Evolutionary conservation across 1,284 basidiomycete genomes (phyloP), one percentile per base, ranked within the genome.

Genomic region (Apiotrichum siamense): DNA sequence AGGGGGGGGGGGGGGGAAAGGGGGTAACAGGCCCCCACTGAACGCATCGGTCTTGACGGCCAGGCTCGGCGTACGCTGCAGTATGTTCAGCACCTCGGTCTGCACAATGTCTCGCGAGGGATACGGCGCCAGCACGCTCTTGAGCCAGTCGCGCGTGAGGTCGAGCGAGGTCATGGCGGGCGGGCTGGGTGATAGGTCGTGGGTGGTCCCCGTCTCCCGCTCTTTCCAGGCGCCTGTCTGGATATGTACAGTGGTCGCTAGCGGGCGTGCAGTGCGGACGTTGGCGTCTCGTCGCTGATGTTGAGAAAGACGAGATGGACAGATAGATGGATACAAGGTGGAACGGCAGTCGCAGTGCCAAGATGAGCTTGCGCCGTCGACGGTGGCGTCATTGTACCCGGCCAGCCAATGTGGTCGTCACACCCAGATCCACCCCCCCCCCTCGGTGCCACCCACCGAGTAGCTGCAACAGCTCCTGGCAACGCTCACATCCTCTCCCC

Each of bases 21-120:
- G 24, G 31, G 3, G 17, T 26, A 7, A 3, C 17, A 3, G 23
- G 29, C 17, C 65, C 75, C 73, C 74, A 91, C 89, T 97, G 80
- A 93, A 96, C 10, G 92, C 83, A 66, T 96, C 92, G 0, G 90
- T 88, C 75, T 91, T 92, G 52, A 89, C 89, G 5, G 85, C 79
- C 44, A 97, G 80, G 15, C 86, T 80, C 7, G 80, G 76, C 61
- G 80, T 81, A 37, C 79, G 75, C 24, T 73, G 63, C 50, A 97
- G 80, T 12, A 79, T 78, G 26, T 78, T 73, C 67, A 88, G 81
- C 52, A 90, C 77, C 69, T 96, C 85, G 11, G 77, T 62, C 54
- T 77, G 78, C 38, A 84, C 75, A 25, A 79, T 77, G 44, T 86
- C 82, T 25, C 69, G 72, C 54, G 81, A 70, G 2, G 76, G 67